Conservation (phyloP, 768 basidiomycete genomes). For the Pleurotus sapidus region DNA sequence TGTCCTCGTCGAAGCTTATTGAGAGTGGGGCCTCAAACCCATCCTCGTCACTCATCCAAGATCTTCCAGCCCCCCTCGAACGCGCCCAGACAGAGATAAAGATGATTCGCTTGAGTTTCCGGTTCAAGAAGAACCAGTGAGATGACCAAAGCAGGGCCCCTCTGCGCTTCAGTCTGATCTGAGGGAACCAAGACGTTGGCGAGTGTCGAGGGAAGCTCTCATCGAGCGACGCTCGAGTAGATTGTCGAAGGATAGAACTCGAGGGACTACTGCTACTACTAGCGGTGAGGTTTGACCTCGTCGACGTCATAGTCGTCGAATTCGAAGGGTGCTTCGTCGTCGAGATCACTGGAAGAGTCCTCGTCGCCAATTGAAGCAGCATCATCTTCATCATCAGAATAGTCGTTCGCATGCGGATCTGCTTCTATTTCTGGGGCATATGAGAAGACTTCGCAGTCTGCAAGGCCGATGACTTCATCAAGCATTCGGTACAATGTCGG, state of each 20-base stretch:
- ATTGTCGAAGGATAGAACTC: slow-evolving; percentile 16
- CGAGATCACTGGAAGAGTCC: slow-evolving; percentile 55
- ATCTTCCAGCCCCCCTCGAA: slow-evolving; percentile 54
- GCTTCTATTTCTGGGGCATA: slow-evolving; percentile 91
- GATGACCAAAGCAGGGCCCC: slow-evolving; percentile 93
- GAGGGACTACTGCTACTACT: slow-evolving; percentile 29
- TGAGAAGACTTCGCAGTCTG: slow-evolving; percentile 94
- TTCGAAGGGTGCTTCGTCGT: slow-evolving; percentile 71
- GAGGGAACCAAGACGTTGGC: slow-evolving; percentile 31
- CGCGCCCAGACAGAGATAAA: slow-evolving; percentile 93
- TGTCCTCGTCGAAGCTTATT: slow-evolving; percentile 15
- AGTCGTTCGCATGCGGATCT: slow-evolving; percentile 89
- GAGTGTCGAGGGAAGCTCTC: slow-evolving; percentile 34
- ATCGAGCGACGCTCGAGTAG: slow-evolving; percentile 37
- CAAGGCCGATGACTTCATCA: slow-evolving; percentile 85
- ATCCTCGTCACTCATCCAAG: slow-evolving; percentile 51
- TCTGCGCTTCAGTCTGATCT: slow-evolving; percentile 53
- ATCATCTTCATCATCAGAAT: slow-evolving; percentile 78
- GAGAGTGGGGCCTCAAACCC: slow-evolving; percentile 23
- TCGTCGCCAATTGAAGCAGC: slow-evolving; percentile 63
- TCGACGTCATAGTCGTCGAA: slow-evolving; percentile 83
- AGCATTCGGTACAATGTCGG: slow-evolving; percentile 85
- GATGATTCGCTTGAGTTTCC: slow-evolving; percentile 87
- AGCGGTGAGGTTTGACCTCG: slow-evolving; percentile 40
- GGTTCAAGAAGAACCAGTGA: slow-evolving; percentile 96